Percentiles rank a stretch among this genome's conserved stretches.
phyloP scores from a whole-genome alignment of 2,329 filamentous ascomycete species.

The Huntiella bhutanensis region DNA sequence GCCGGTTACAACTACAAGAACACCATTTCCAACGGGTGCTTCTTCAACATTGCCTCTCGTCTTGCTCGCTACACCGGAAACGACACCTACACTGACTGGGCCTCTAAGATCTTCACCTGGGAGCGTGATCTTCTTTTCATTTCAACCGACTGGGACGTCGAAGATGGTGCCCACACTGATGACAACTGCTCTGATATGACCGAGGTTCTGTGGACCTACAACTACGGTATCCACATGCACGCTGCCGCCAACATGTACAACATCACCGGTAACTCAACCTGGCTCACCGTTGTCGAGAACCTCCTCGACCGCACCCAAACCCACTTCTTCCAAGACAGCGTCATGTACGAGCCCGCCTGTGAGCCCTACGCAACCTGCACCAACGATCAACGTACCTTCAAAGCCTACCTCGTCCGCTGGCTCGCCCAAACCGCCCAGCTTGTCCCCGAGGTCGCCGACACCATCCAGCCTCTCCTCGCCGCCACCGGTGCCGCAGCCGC shows the following conservation, averaged over 20 bases:
- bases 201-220: conserved; percentile 45
- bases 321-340: conserved; percentile 33
- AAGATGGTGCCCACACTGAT: conserved; percentile 26
- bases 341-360: conserved; percentile 50
- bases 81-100: conserved; percentile 59
- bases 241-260: conserved; percentile 44
- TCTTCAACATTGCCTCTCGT: conserved; percentile 51
- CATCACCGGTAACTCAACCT: conserved; percentile 31
- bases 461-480: conserved; percentile 31
- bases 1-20: conserved; percentile 52
- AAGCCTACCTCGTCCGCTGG: conserved; percentile 56
- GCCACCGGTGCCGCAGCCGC: conserved; percentile 34
- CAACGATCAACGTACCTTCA: conserved; percentile 55
- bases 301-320: conserved; percentile 30
- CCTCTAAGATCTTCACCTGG: conserved; percentile 52
- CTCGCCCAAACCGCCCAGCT: conserved; percentile 35
- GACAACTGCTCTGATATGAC: conserved; percentile 29
- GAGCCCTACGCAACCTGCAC: conserved; percentile 44
- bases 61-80: conserved; percentile 65
- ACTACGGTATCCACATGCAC: conserved; percentile 45
- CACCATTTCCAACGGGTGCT: conserved; percentile 48
- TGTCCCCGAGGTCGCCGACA: conserved; percentile 31
- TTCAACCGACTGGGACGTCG: conserved; percentile 32
- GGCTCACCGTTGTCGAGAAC: conserved; percentile 40
- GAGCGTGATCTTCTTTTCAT: conserved; percentile 36